Evolutionary conservation across 306 rosid species (phyloP).

Genomic region (Fragaria vesca): DNA sequence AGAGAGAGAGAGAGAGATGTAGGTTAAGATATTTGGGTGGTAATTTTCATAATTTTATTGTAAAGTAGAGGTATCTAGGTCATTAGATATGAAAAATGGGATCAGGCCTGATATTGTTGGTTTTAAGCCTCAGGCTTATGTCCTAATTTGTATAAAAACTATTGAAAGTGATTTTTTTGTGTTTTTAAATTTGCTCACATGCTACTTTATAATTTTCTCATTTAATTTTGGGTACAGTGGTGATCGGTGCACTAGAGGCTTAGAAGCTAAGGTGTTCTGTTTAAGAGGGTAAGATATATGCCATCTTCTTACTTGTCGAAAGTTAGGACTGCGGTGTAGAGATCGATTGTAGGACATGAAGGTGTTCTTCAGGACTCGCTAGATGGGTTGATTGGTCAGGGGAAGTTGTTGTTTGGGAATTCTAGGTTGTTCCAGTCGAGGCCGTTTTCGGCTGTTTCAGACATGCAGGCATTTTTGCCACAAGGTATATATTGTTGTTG

Average conservation of each 20-base stretch:
- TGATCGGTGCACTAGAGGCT: slow-evolving; percentile 18
- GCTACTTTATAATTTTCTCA: background rate
- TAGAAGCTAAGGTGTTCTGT: slow-evolving; percentile 31
- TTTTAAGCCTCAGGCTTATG: too few relatives aligned
- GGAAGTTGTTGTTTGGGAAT: slow-evolving; percentile 54
- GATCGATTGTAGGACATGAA: slow-evolving; percentile 55
- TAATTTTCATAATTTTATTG: too few relatives aligned
- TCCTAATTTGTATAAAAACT: too few relatives aligned
- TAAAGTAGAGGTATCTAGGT: too few relatives aligned
- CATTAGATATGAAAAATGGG: too few relatives aligned
- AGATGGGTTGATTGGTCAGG: slow-evolving; percentile 58
- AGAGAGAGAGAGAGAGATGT: too few relatives aligned
- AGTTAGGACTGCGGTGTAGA: slow-evolving; percentile 47
- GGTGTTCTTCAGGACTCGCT: slow-evolving; percentile 41
- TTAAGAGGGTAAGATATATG: slow-evolving; percentile 62
- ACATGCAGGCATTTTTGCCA: slow-evolving; percentile 33
- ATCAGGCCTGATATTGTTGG: too few relatives aligned
- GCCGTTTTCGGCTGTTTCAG: slow-evolving; percentile 38
- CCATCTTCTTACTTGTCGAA: slow-evolving; percentile 62
- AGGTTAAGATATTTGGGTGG: too few relatives aligned
- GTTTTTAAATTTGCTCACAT: too few relatives aligned
- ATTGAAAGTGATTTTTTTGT: too few relatives aligned
- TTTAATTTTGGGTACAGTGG: slow-evolving; percentile 38
- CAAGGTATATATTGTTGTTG: slow-evolving; percentile 43
- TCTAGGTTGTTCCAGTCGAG: slow-evolving; percentile 47